Conservation (phyloP, 352 stramenopile species). For the Phytophthora hybrid region DNA sequence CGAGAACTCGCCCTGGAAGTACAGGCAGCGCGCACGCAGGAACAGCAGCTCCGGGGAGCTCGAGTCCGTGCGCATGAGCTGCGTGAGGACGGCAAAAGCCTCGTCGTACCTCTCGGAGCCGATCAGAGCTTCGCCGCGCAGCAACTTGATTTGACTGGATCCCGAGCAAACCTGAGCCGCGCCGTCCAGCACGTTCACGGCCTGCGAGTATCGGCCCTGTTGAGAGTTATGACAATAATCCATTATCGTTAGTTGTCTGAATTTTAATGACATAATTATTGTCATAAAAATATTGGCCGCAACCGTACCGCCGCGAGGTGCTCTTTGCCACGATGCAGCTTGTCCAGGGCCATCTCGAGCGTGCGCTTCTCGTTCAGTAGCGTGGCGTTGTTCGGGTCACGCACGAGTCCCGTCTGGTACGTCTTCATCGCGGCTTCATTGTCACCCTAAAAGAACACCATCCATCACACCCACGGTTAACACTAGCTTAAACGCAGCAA, state of each 20-base stretch:
- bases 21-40: constrained; percentile 89
- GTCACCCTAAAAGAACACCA: constrained; percentile 54
- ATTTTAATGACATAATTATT: constrained; percentile 1
- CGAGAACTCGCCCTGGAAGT: constrained; percentile 93
- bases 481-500: not conserved
- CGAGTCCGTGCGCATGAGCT: constrained; percentile 87
- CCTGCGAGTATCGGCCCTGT: constrained; percentile 74
- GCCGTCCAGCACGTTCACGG: constrained; percentile 75
- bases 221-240: not conserved
- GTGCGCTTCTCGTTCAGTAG: constrained; percentile 79
- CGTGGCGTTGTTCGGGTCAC: constrained; percentile 82
- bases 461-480: not conserved
- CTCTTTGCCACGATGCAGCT: constrained; percentile 75
- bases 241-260: not conserved
- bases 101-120: constrained; percentile 85
- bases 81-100: constrained; percentile 81
- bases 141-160: constrained; percentile 75
- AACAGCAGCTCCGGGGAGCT: constrained; percentile 88
- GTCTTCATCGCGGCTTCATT: constrained; percentile 79
- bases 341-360: constrained; percentile 85
- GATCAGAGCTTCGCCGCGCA: constrained; percentile 78
- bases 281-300: not conserved
- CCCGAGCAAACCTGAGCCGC: constrained; percentile 74
- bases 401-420: constrained; percentile 73
- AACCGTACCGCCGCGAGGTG: constrained; percentile 66